Conservation (phyloP, 2,329 filamentous ascomycete genomes). For the Tolypocladium inflatum region DNA sequence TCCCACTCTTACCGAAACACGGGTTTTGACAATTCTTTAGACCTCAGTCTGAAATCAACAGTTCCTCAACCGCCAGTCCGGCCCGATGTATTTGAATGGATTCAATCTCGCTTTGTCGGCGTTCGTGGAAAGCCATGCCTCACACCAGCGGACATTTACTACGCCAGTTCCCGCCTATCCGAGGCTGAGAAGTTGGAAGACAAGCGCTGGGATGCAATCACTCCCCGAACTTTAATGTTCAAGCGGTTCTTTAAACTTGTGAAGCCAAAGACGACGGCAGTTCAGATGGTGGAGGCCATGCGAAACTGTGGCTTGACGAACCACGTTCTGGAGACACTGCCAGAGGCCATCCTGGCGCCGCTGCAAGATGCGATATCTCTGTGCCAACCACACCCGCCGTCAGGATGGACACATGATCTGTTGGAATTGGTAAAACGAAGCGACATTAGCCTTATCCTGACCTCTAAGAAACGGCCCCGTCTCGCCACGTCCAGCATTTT, state of each 20-base stretch:
- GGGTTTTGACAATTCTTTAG: constrained; percentile 7
- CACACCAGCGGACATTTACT: constrained; percentile 35
- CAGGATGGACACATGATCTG: constrained; percentile 62
- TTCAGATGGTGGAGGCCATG: constrained; percentile 66
- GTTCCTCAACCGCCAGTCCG: constrained; percentile 22
- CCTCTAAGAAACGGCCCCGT: constrained; percentile 23
- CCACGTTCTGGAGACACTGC: constrained; percentile 68
- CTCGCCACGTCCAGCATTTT: constrained; percentile 27
- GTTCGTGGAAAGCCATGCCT: constrained; percentile 26
- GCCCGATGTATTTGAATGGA: constrained; percentile 44
- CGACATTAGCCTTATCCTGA: constrained; percentile 63
- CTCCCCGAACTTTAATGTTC: constrained; percentile 63
- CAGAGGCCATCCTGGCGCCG: constrained; percentile 72
- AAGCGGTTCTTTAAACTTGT: constrained; percentile 55
- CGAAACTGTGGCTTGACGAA: constrained; percentile 57
- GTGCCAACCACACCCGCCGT: constrained; percentile 74
- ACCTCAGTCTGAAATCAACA: constrained; percentile 19
- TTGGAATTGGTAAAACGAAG: constrained; percentile 71
- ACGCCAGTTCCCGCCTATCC: constrained; percentile 24
- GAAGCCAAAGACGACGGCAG: constrained; percentile 37
- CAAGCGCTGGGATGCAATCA: constrained; percentile 34
- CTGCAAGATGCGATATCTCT: constrained; percentile 76
- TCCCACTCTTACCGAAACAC: not conserved
- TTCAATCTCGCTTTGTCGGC: constrained; percentile 35
- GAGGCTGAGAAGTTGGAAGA: constrained; percentile 25